Evolutionary conservation across 2,329 filamentous ascomycete species (phyloP), one percentile per base, ranked within the genome.

Genomic region (Pseudopithomyces chartarum): DNA sequence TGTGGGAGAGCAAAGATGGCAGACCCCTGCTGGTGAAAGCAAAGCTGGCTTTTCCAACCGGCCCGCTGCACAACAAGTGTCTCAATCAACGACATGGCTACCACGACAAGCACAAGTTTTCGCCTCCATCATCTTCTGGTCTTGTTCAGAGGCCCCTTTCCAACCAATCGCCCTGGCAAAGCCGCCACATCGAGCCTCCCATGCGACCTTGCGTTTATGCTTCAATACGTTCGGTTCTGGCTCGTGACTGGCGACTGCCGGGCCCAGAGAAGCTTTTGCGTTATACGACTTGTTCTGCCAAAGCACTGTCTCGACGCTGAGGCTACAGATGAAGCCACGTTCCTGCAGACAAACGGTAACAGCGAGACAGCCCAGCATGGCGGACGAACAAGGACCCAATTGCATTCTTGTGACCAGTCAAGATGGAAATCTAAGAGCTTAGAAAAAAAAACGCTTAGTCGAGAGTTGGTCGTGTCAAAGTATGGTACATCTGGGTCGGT

Each of bases 311-410:
- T 50, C 43, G 49, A 42, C 44, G 20, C 50, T 36, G 15, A 40
- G 29, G 52, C 55, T 54, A 55, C 49, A 57, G 32, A 54, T 56
- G 55, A 48, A 40, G 47, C 22, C 12, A 32, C 34, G 23, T 5
- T 15, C 19, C 19, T 40, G 34, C 22, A 34, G 10, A 23, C 29
- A 13, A 11, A 2, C 11, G 20, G 10, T n/a, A 46, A 17, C 13
- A 6, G 33, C 44, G 15, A 19, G 29, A 32, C 10, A 40, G 19
- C 2, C 15, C 22, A 39, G 17, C 20, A n/a, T 32, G 19, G 26
- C 19, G 32, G 46, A 38, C 2, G 20, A 39, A 40, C 6, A 40
- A 40, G 22, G 47, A 32, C 39, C 47, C 20, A 40, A 40, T 39
- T 50, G 22, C 17, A 50, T 50, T 51, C 33, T 33, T 43, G 48